A percentile compares a stretch with the other conserved stretches of the same genome.
phyloP scores from a whole-genome alignment of 208 protist species.

The Crithidia fasciculata region DNA sequence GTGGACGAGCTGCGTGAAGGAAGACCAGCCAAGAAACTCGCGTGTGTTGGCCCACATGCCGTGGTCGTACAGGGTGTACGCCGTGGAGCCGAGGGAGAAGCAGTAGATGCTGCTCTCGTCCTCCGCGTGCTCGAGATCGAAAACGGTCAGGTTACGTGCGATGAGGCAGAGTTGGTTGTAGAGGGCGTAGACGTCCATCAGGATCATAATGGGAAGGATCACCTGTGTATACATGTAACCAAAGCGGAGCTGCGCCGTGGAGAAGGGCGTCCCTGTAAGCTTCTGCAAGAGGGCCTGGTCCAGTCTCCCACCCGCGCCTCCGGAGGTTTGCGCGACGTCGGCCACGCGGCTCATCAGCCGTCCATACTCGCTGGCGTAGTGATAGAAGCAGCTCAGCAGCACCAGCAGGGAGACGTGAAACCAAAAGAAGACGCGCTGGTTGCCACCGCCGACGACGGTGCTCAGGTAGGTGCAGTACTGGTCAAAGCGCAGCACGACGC shows the following conservation, averaged over 20 bases:
- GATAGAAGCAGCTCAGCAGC: slow-evolving; percentile 36
- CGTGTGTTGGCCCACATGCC: slow-evolving; percentile 51
- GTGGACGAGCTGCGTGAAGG: slow-evolving; percentile 41
- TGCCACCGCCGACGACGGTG: slow-evolving; percentile 76
- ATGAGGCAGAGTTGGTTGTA: slow-evolving; percentile 54
- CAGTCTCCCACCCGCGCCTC: not conserved
- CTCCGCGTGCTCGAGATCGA: slow-evolving; percentile 61
- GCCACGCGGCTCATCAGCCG: slow-evolving; percentile 17
- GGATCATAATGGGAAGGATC: slow-evolving; percentile 48
- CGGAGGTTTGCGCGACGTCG: not conserved
- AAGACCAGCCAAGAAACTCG: slow-evolving; percentile 50
- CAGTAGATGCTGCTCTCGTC: slow-evolving; percentile 71
- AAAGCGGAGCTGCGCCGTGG: slow-evolving; percentile 39
- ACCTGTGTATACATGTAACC: slow-evolving; percentile 64
- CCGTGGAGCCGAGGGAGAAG: slow-evolving; percentile 55
- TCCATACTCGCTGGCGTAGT: slow-evolving; percentile 36
- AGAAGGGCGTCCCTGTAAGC: slow-evolving; percentile 4
- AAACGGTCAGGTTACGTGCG: slow-evolving; percentile 67
- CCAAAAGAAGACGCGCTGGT: slow-evolving; percentile 69
- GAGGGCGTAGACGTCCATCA: slow-evolving; percentile 39
- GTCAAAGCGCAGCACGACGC: slow-evolving; percentile 78
- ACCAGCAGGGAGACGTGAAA: slow-evolving; percentile 37
- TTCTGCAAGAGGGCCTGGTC: slow-evolving; percentile 6
- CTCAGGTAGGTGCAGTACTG: slow-evolving; percentile 75
- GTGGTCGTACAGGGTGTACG: slow-evolving; percentile 76